phyloP scores from a whole-genome alignment of 345 rosid genomes.

The Salix udensis region DNA sequence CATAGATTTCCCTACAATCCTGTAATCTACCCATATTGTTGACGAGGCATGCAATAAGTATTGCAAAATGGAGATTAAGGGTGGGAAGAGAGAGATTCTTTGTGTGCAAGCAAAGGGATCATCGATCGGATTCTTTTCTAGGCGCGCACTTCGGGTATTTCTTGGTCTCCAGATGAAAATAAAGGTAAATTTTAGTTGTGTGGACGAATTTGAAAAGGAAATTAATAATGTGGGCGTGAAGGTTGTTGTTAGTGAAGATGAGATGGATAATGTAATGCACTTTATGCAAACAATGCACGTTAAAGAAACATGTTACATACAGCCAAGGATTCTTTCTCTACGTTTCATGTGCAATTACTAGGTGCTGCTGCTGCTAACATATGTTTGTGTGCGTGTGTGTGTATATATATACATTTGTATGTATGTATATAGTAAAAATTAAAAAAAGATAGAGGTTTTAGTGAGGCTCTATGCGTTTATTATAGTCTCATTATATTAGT shows the following conservation, averaged over 20 bases:
- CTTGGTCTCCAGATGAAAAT: conserved; percentile 1
- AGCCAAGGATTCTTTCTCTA: neutral
- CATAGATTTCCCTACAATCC: no score
- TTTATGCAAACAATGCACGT: neutral
- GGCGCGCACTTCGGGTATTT: neutral
- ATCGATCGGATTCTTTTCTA: neutral
- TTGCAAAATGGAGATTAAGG: conserved; percentile 6
- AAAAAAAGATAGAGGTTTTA: no score
- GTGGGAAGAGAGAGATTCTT: neutral
- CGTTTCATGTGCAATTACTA: neutral
- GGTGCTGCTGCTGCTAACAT: neutral
- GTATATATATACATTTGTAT: no score
- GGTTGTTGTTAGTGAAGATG: conserved; percentile 10
- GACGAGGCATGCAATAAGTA: conserved; percentile 12
- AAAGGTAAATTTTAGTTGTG: conserved; percentile 8
- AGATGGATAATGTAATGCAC: neutral
- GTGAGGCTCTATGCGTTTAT: no score
- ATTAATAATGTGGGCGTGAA: conserved; percentile 20
- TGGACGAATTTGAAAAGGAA: conserved; percentile 21
- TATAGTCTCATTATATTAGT: no score
- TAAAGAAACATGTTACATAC: neutral
- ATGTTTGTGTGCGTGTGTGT: no score
- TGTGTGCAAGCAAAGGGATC: neutral
- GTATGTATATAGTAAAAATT: no score
- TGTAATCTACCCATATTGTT: neutral